Evolutionary conservation across 345 rosid species (phyloP), one percentile per base, ranked within the genome.

Genomic region (Sisymbrium altissimum): DNA sequence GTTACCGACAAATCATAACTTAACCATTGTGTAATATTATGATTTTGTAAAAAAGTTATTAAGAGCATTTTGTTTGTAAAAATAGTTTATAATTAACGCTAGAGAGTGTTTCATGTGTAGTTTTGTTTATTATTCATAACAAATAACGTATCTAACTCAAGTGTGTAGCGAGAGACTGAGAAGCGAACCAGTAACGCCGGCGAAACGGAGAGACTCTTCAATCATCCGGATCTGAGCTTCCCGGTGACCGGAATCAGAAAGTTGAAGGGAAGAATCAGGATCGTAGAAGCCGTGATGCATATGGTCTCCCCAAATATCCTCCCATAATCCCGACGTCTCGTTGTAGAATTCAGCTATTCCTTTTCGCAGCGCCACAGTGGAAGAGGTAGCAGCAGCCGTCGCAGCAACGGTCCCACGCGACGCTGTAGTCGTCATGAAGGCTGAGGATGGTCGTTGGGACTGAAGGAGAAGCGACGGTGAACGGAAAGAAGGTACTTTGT

Each of bases 261-360:
- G 78, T 17, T 86, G 78, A 71, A 69, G 83, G 15, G 69, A 50
- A 15, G 79, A 71, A 21, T 66, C 70, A 2, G 84, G 77, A 3
- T 88, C 88, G 76, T 94, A 94, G 69, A 83, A 94, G 19, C 98
- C 98, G 56, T 94, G 98, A 78, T 94, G 98, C 97, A 94, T 88
- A 59, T 94, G 98, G 70, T 91, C 94, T 33, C 98, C 98, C 98
- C 98, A 94, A 3, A 94, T 78, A 54, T 85, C 83, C 64, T 93
- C 98, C 98, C 96, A 93, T 5, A 86, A 0, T 1, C 85, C 87
- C 1, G 98, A 89, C 12, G 97, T 90, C 86, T 91, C 86, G 81
- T 93, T 94, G 84, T 91, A 93, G 27, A 91, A 82, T n/a, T 82
- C 94, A 0, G 98, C 92, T 27, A 93, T 93, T 15, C 96, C 97